phyloP scores from a whole-genome alignment of 495 filamentous ascomycete genomes.

The Bombardia bombarda region DNA sequence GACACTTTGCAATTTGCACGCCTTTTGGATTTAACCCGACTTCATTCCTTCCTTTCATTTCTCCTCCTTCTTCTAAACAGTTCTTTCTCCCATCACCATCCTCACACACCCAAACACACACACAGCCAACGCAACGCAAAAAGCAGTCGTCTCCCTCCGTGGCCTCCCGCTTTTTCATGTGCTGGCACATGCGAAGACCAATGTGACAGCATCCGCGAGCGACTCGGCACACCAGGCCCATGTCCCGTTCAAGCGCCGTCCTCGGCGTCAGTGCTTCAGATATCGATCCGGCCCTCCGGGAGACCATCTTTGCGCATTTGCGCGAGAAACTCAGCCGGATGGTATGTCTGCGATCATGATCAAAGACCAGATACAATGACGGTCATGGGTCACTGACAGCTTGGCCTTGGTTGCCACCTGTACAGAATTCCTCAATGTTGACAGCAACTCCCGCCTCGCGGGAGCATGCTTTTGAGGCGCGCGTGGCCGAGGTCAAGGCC shows the following conservation, averaged over 20 bases:
- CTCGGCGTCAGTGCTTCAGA: conserved; percentile 11
- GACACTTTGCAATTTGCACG: conserved; percentile 3
- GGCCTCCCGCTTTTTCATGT: not conserved
- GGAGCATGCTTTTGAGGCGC: conserved; percentile 67
- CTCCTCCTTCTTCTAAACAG: not conserved
- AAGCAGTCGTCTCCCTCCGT: conserved; percentile 1
- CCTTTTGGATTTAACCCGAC: not conserved
- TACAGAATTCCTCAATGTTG: conserved; percentile 56
- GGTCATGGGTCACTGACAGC: too few species aligned
- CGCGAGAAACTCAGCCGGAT: conserved; percentile 16
- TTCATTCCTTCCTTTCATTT: not conserved
- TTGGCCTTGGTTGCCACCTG: conserved; percentile 6
- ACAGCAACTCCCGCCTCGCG: conserved; percentile 59
- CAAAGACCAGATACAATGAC: too few species aligned
- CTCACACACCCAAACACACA: too few species aligned
- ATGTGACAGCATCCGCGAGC: conserved; percentile 15
- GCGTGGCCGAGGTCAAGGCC: conserved; percentile 76
- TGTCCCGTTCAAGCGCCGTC: conserved; percentile 16
- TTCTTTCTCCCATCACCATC: conserved; percentile 5
- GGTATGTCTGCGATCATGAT: too few species aligned
- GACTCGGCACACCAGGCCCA: conserved; percentile 11
- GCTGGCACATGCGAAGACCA: conserved; percentile 6
- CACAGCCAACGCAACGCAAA: too few species aligned
- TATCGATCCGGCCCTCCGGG: conserved; percentile 13
- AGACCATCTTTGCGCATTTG: conserved; percentile 16